Evolutionary conservation across 805 yeast species (phyloP).

Genomic region (Wickerhamomyces alni): DNA sequence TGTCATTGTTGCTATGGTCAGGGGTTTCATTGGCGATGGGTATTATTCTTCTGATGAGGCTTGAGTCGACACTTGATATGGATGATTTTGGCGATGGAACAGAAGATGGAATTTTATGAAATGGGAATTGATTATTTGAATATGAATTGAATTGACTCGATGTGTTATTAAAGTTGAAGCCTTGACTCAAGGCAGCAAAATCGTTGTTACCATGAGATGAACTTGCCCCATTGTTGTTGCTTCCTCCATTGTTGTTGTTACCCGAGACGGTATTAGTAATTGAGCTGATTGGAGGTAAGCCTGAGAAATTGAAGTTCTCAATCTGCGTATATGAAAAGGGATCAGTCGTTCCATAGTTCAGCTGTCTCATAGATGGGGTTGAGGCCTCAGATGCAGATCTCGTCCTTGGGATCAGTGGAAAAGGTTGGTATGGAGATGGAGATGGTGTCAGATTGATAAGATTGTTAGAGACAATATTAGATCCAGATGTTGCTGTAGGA

Average conservation of each 20-base stretch:
- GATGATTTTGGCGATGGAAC: not conserved
- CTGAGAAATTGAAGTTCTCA: not conserved
- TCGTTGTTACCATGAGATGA: too few relatives aligned
- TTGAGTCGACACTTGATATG: not conserved
- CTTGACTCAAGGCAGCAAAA: not conserved
- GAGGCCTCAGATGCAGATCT: not conserved
- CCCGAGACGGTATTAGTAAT: conserved; percentile 2
- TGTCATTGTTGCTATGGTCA: too few relatives aligned
- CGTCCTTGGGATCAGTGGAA: not conserved
- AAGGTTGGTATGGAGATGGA: not conserved
- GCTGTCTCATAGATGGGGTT: not conserved
- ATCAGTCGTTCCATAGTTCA: not conserved
- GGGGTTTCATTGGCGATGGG: not conserved
- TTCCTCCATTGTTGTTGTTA: not conserved
- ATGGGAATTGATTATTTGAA: not conserved
- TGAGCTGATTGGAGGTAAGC: conserved; percentile 8
- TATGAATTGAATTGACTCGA: not conserved
- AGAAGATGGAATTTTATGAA: not conserved
- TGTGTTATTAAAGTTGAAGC: not conserved
- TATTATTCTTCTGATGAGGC: not conserved
- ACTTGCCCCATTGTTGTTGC: too few relatives aligned
- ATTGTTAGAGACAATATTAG: not conserved
- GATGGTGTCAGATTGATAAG: not conserved
- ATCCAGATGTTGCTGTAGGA: too few relatives aligned
- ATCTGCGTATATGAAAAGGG: not conserved